Evolutionary conservation across 1,284 basidiomycete genomes (phyloP), one percentile per base, ranked within the genome.

Genomic region (Leccinum huronense): DNA sequence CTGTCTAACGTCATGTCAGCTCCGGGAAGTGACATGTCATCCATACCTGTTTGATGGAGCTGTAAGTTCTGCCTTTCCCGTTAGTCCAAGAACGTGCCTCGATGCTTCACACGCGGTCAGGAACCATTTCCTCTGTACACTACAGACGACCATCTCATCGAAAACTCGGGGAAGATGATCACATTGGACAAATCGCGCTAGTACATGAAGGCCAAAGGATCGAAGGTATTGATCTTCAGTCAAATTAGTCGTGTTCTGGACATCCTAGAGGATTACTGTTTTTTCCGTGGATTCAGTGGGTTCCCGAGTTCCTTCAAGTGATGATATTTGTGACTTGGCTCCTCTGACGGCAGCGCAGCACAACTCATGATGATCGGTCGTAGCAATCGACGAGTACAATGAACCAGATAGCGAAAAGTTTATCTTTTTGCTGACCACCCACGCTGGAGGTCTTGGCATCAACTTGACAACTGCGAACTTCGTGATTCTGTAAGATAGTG

Each of bases 121-220:
- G 95, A 99, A 82, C 97, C 97, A 1, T 97, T 97, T 33, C 97
- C 97, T 1, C 97, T 97, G 0, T 99, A 96, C 77, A 99, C 97
- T 1, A 99, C 97, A 1, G 97, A 98, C 76, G 95, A 98, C 79
- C 97, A 99, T 75, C 83, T 99, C 42, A 84, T 99, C 68, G 84
- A 96, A 70, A 98, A 98, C 75, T 93, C 88, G 2, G 97, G 96
- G 64, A 99, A 99, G 80, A 98, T 99, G 96, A 82, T 97, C 61
- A 97, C 99, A 67, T 86, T 99, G 31, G 96, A 99, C 81, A 98
- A 96, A 77, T 83, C 99, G 0, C 86, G 98, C 55, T 83, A 85
- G 69, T 87, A 84, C 56, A 92, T 98, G 93, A 95, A 94, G 76
- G 89, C 82, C 51, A 96, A 97, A 77, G 97, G 96, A 11, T 97